These are phyloP conservation scores for Durotheca rogersii DNA, from an alignment of 495 filamentous ascomycete species.

Conservation along the genomic window DNA sequence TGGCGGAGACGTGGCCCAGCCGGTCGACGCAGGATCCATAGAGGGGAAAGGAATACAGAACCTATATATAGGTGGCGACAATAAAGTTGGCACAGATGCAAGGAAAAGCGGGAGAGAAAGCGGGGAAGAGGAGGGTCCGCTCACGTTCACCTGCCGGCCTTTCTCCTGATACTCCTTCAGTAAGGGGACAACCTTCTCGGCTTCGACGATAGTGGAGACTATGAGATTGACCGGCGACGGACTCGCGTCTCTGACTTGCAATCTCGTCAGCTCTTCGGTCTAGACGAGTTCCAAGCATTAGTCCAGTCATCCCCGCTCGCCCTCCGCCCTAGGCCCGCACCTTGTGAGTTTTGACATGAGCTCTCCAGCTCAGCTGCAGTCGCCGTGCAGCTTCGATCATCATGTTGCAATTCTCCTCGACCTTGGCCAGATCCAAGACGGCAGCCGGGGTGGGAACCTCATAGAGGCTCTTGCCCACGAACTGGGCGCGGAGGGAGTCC, in stretches of 20 bases:
- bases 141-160: constrained; percentile 58
- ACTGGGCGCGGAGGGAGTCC: constrained; percentile 47
- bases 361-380: constrained; percentile 68
- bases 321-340: constrained; percentile 39
- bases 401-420: constrained; percentile 66
- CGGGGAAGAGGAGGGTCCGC: constrained; percentile 3
- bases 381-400: constrained; percentile 66
- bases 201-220: constrained; percentile 76
- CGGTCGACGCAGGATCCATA: constrained; percentile 61
- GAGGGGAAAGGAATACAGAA: constrained; percentile 77
- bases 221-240: constrained; percentile 62
- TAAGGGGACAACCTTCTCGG: constrained; percentile 65
- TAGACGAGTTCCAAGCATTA: constrained; percentile 34
- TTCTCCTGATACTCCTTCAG: constrained; percentile 56
- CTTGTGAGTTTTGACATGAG: constrained; percentile 89
- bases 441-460: constrained; percentile 66
- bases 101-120: constrained; percentile 1
- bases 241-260: constrained; percentile 65
- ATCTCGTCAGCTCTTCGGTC: constrained; percentile 69
- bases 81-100: background rate
- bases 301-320: background rate
- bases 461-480: constrained; percentile 61
- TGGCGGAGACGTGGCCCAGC: constrained; percentile 52
- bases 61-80: constrained; percentile 35
- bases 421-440: constrained; percentile 67